Evolutionary conservation across 2,329 filamentous ascomycete genomes (phyloP), one percentile per base, ranked within the genome.

Genomic region (Huntiella omanensis): DNA sequence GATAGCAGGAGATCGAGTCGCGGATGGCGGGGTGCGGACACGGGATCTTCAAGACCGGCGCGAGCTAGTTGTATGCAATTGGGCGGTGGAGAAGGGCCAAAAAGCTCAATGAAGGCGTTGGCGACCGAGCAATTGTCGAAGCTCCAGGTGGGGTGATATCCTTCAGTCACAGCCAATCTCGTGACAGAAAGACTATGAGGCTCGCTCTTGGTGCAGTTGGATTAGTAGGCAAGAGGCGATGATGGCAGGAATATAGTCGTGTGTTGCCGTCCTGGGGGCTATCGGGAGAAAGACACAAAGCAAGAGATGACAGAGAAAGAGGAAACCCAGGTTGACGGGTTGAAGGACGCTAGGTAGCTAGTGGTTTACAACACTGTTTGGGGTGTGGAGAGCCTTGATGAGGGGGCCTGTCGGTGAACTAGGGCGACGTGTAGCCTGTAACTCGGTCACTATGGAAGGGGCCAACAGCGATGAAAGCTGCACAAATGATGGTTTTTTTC

Each of bases 61-160:
- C 34, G 39, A 43, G 11, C 19, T 13, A 34, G 32, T 33, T 33
- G 32, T 13, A 33, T n/a, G 40, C 28, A 11, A 34, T 32, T 16
- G 12, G 32, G 32, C 13, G 16, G 10, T 12, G 22, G 33, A 15
- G 32, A 17, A 43, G n/a, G 10, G 28, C n/a, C 40, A 32, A 43
- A 43, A 34, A 43, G 40, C 40, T 43, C 40, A 43, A 34, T 43
- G 40, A 43, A 43, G 40, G 40, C 40, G 40, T 43, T 43, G 40
- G 40, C 40, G 40, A 34, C 16, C 19, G 32, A 33, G 16, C 37
- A 39, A 33, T 33, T 34, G 37, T 28, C 15, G 38, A 19, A 39
- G 45, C 45, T 46, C 38, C 28, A 46, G 22, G 22, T 28, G 22
- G 22, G 22, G 22, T 28, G 22, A 28, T 28, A 28, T 28, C 22